These are phyloP conservation scores for Tillandsia fasciculata DNA, from an alignment of 176 grass and related monocot genomes.

Conservation along the genomic window DNA sequence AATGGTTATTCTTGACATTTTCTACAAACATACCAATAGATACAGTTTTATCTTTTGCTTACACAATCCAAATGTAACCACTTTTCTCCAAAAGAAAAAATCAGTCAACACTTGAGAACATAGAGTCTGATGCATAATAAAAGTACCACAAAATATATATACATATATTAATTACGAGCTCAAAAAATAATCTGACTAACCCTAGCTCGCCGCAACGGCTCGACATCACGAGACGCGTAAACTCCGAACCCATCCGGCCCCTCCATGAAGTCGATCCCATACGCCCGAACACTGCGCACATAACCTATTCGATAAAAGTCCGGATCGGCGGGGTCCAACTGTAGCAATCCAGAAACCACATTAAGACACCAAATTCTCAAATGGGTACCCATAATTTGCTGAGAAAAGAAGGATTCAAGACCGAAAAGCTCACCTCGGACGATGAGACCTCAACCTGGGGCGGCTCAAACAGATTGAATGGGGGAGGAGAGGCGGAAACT, in stretches of 20 bases:
- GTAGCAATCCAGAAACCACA: slow-evolving; percentile 1
- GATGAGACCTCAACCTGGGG: neutral
- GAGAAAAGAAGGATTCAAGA: neutral
- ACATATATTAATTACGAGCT: neutral
- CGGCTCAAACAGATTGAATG: slow-evolving; percentile 8
- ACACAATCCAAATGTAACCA: no score
- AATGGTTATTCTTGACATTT: no score
- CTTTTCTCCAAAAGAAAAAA: no score
- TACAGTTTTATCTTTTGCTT: no score
- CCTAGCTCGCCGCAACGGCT: slow-evolving; percentile 68
- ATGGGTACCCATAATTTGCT: neutral
- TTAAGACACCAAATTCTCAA: neutral
- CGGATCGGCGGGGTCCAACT: slow-evolving; percentile 78
- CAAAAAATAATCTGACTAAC: slow-evolving; percentile 26
- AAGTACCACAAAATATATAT: neutral
- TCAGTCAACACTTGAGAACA: no score
- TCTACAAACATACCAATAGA: no score
- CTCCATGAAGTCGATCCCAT: slow-evolving; percentile 84
- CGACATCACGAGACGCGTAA: slow-evolving; percentile 70
- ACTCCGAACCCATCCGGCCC: slow-evolving; percentile 78
- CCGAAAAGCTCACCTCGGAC: slow-evolving; percentile 4
- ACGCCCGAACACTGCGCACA: slow-evolving; percentile 68
- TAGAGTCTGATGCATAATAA: no score
- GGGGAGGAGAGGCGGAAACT: slow-evolving; percentile 1
- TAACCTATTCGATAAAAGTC: slow-evolving; percentile 94